Evolutionary conservation across 2,329 filamentous ascomycete species (phyloP), one percentile per base, ranked within the genome.

Genomic region (Pseudomassariella vexata): DNA sequence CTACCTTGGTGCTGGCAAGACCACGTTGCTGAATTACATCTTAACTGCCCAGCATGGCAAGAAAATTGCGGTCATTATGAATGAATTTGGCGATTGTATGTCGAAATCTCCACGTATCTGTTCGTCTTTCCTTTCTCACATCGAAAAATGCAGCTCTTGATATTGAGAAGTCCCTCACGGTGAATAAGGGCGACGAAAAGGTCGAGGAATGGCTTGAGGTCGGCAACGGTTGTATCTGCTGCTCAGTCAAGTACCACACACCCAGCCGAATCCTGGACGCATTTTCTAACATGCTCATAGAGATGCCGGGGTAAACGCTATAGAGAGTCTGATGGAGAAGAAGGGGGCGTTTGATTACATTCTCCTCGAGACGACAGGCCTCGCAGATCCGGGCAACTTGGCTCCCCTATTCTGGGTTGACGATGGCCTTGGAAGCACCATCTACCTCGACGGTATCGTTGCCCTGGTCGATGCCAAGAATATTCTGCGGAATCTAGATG

Each of bases 321-420:
- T 98, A 34, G 92, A 98, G 63, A 86, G 86, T 2, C 68, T 98
- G 3, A 96, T 98, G 86, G 85, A 89, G 42, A 87, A 88, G 50
- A 86, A 85, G 43, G 90, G 90, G 30, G 81, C 82, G 5, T 98
- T 98, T 53, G 92, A 98, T 63, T 98, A 96, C 62, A 96, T 98
- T 44, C 73, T 98, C 3, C 78, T 98, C 1, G 92, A 98, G 58
- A 98, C 92, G 0, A 96, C 92, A 0, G 92, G 92, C 0, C 72
- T 98, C 5, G 92, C 92, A 5, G 90, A 98, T 52, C 92, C 92
- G 0, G 92, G 92, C 2, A 96, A 96, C 49, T 79, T 98, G 31
- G 92, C 92, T 1, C 92, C 92, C 1, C 65, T 96, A 10, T 98
- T 98, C 63, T 98, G 92, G 92, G 82, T 98, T 17, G 92, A 98